phyloP scores from a whole-genome alignment of 108 stramenopile genomes.

The Schizochytrium sp. region DNA sequence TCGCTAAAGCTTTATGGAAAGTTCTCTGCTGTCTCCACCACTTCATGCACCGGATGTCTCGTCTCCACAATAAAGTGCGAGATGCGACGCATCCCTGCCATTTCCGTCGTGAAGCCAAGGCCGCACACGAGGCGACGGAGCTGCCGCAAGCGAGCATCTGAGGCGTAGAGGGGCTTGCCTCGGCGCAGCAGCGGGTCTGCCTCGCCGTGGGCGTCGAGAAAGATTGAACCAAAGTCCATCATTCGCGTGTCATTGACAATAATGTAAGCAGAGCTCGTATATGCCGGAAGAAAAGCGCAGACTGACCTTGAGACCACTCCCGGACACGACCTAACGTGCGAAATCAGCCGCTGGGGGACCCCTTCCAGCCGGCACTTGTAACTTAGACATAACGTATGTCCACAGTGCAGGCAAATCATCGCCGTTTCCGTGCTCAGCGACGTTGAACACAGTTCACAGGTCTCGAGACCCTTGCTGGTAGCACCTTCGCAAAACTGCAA shows the following conservation, averaged over 20 bases:
- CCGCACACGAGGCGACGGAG: neutral
- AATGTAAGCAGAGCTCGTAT: neutral
- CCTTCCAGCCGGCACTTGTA: neutral
- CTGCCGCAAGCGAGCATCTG: neutral
- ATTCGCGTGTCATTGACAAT: neutral
- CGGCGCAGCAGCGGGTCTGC: neutral
- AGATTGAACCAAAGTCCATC: neutral
- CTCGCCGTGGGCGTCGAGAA: neutral
- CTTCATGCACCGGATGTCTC: neutral
- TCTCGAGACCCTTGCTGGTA: neutral
- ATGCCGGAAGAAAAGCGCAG: neutral
- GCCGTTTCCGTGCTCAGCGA: neutral
- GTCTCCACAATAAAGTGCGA: neutral
- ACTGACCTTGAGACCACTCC: neutral
- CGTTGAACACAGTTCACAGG: neutral
- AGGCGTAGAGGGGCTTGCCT: neutral
- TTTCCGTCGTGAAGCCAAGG: neutral
- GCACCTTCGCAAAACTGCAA: neutral
- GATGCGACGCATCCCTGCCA: neutral
- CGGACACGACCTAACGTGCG: neutral
- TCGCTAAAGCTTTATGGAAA: no score
- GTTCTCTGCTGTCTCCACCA: neutral
- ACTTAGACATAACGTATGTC: neutral
- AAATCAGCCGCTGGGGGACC: neutral
- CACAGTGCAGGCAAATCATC: neutral